These are phyloP conservation scores for Metarhizium rileyi DNA, from an alignment of 2,329 filamentous ascomycete genomes.

Conservation along the genomic window DNA sequence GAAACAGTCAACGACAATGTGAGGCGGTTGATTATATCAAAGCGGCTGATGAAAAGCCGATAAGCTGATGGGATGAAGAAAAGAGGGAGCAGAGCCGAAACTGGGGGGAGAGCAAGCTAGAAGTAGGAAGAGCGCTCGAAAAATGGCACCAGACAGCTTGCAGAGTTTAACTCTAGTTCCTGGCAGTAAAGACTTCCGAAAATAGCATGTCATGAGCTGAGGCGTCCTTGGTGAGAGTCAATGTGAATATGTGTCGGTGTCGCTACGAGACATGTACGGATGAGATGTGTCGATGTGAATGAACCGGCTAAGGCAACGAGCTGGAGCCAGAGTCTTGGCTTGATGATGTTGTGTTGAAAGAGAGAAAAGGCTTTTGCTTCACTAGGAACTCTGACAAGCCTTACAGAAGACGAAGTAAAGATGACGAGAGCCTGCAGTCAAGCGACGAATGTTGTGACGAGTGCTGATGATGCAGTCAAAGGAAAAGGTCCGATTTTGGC, in stretches of 20 bases:
- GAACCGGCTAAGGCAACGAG: background rate
- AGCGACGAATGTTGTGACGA: background rate
- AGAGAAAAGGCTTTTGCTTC: background rate
- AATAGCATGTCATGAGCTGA: background rate
- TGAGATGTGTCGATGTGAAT: background rate
- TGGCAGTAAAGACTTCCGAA: no score
- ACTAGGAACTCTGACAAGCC: background rate
- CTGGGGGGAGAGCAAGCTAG: no score
- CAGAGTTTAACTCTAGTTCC: no score
- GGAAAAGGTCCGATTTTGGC: background rate
- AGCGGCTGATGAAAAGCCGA: background rate
- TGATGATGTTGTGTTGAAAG: no score
- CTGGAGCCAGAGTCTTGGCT: background rate
- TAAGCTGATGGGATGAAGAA: background rate
- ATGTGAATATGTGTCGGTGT: background rate
- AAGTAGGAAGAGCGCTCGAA: background rate
- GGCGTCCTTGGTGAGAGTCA: background rate
- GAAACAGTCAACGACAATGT: background rate
- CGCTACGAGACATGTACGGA: background rate
- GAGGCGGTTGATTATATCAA: background rate
- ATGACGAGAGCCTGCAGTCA: background rate
- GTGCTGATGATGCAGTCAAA: background rate
- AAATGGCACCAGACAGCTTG: background rate
- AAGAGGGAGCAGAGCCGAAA: background rate
- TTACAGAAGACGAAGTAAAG: background rate